Evolutionary conservation across 1,139 yeast species (phyloP).

Genomic region (Candida tetrigidarum): DNA sequence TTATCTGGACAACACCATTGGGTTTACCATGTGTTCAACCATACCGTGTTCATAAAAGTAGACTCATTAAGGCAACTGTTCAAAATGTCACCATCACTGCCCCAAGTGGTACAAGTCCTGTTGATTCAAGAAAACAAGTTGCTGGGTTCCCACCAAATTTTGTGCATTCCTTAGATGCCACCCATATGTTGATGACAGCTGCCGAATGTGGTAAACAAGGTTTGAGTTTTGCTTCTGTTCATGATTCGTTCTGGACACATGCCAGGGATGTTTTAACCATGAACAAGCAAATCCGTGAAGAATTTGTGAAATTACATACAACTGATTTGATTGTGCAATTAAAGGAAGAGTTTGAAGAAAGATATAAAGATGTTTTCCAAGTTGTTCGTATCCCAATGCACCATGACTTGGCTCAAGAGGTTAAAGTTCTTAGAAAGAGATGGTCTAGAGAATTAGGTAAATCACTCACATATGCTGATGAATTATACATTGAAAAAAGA

Average conservation of each 20-base stretch:
- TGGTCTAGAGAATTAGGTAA: conserved; percentile 57
- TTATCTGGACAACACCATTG: conserved; percentile 96
- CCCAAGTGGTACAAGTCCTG: conserved; percentile 81
- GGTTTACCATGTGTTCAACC: conserved; percentile 98
- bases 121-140: conserved; percentile 86
- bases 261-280: conserved; percentile 79
- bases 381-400: conserved; percentile 57
- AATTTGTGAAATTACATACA: conserved; percentile 78
- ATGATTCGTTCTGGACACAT: conserved; percentile 99
- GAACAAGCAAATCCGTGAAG: conserved; percentile 75
- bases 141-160: conserved; percentile 97
- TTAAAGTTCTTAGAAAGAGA: conserved; percentile 54
- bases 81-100: conserved; percentile 84
- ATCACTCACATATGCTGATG: conserved; percentile 70
- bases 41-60: conserved; percentile 69
- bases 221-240: conserved; percentile 92
- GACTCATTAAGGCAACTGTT: conserved; percentile 72
- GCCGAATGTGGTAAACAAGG: conserved; percentile 69
- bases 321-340: conserved; percentile 72
- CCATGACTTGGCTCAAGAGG: conserved; percentile 55
- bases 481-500: conserved; percentile 68
- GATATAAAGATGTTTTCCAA: conserved; percentile 76
- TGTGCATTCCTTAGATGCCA: conserved; percentile 94
- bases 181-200: conserved; percentile 95
- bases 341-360: conserved; percentile 75